Conservation (phyloP, 2,329 filamentous ascomycete species). For the Neonectria magnoliae region DNA sequence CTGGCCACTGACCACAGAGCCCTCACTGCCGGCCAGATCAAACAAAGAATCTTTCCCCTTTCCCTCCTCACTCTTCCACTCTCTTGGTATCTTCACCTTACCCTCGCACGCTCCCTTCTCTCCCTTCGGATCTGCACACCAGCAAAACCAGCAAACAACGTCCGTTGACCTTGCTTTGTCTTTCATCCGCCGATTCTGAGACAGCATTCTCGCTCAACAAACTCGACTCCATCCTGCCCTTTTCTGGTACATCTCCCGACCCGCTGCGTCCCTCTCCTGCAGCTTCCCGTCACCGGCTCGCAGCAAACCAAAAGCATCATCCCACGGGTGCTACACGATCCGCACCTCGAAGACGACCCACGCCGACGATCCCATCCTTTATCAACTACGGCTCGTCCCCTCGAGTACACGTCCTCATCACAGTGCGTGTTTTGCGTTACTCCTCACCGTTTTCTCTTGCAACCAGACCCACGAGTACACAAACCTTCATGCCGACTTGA, state of each 20-base stretch:
- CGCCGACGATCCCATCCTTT: slow-evolving; percentile 11
- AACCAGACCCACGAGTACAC: slow-evolving; percentile 2
- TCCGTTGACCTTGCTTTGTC: slow-evolving; percentile 34
- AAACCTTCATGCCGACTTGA: slow-evolving; percentile 21
- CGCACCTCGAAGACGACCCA: slow-evolving; percentile 25
- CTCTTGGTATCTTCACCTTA: slow-evolving; percentile 3
- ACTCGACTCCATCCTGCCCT: slow-evolving; percentile 35
- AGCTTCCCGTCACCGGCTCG: slow-evolving; percentile 35
- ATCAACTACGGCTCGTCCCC: not conserved
- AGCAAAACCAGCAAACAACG: slow-evolving; percentile 27
- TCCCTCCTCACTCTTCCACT: slow-evolving; percentile 23
- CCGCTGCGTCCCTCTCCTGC: slow-evolving; percentile 38
- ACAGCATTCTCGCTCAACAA: slow-evolving; percentile 36
- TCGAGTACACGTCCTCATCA: slow-evolving; percentile 25
- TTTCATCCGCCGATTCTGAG: slow-evolving; percentile 37
- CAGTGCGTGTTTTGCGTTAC: slow-evolving; percentile 23
- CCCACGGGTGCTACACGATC: slow-evolving; percentile 29
- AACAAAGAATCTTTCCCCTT: slow-evolving; percentile 15
- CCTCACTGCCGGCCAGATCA: slow-evolving; percentile 33
- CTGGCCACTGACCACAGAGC: slow-evolving; percentile 20
- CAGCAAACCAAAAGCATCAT: slow-evolving; percentile 41
- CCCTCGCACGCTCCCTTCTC: slow-evolving; percentile 20
- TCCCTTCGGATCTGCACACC: slow-evolving; percentile 40
- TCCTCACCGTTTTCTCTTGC: not conserved
- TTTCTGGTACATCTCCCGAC: slow-evolving; percentile 30